phyloP scores from a whole-genome alignment of 164 flowering plant genomes.

The Magnolia changhungtana region DNA sequence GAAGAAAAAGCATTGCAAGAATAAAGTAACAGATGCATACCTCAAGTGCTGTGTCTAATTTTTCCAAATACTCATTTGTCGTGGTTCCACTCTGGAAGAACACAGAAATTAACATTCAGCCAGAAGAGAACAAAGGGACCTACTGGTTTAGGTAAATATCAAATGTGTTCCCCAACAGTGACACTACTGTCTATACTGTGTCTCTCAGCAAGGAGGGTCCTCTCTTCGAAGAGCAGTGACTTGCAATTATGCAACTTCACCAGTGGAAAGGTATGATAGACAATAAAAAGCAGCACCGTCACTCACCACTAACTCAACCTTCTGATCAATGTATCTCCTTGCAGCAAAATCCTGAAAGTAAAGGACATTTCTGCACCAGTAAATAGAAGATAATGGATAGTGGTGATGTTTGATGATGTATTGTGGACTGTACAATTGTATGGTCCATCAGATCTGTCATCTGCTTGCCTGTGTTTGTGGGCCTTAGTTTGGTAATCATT shows the following conservation, averaged over 20 bases:
- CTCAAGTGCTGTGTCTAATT: conserved; percentile 79
- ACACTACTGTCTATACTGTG: too few species aligned
- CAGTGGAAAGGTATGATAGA: background rate
- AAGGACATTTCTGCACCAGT: background rate
- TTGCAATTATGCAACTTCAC: background rate
- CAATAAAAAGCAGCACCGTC: background rate
- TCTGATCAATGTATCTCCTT: conserved; percentile 64
- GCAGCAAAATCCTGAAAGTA: conserved; percentile 67
- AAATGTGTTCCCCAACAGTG: too few species aligned
- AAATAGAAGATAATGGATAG: background rate
- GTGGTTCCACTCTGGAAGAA: conserved; percentile 77
- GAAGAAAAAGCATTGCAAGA: background rate
- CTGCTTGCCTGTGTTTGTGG: background rate
- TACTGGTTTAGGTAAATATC: background rate
- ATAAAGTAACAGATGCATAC: conserved; percentile 27
- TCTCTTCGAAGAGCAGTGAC: too few species aligned
- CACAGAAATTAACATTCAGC: background rate
- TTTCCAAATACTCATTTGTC: conserved; percentile 62
- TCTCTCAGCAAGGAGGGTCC: background rate
- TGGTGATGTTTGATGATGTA: background rate
- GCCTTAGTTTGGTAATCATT: background rate
- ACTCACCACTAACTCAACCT: conserved; percentile 70
- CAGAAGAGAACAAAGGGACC: background rate
- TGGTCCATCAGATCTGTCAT: background rate
- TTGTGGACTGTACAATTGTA: background rate